A percentile compares a stretch with the other conserved stretches of the same genome.
phyloP scores from a whole-genome alignment of 2,329 filamentous ascomycete species.

The Myriosclerotinia duriaeana region DNA sequence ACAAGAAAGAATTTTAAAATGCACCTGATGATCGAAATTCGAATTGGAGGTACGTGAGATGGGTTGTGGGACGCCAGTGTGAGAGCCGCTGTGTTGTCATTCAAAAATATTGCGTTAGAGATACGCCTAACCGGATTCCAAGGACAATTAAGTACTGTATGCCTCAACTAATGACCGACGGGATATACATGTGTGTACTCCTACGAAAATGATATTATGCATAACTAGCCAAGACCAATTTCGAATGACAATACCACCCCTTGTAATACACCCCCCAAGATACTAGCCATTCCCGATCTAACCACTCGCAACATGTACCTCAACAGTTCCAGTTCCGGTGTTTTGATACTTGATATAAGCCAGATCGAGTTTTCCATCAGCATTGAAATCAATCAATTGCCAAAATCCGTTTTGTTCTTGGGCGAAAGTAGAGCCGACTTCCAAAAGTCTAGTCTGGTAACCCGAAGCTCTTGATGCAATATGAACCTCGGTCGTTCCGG shows the following conservation, averaged over 20 bases:
- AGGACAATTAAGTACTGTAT: neutral
- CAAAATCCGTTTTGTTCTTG: constrained; percentile 21
- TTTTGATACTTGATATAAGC: constrained; percentile 24
- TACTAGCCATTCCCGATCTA: neutral
- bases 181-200: neutral
- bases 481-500: constrained; percentile 16
- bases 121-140: neutral
- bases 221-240: neutral
- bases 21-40: neutral
- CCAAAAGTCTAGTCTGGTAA: constrained; percentile 15
- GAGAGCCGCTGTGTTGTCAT: neutral
- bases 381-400: constrained; percentile 21
- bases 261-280: neutral
- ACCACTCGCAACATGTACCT: constrained; percentile 25
- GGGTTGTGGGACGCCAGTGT: neutral
- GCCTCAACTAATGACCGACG: neutral
- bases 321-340: constrained; percentile 18
- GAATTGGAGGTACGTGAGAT: neutral
- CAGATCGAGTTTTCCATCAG: constrained; percentile 22
- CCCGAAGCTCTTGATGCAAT: constrained; percentile 9
- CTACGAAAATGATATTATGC: neutral
- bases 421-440: constrained; percentile 12
- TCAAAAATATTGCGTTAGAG: neutral
- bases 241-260: neutral
- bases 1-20: neutral